These are phyloP conservation scores for Trichoderma atrobrunneum DNA, from an alignment of 2,329 filamentous ascomycete species.

Conservation along the genomic window DNA sequence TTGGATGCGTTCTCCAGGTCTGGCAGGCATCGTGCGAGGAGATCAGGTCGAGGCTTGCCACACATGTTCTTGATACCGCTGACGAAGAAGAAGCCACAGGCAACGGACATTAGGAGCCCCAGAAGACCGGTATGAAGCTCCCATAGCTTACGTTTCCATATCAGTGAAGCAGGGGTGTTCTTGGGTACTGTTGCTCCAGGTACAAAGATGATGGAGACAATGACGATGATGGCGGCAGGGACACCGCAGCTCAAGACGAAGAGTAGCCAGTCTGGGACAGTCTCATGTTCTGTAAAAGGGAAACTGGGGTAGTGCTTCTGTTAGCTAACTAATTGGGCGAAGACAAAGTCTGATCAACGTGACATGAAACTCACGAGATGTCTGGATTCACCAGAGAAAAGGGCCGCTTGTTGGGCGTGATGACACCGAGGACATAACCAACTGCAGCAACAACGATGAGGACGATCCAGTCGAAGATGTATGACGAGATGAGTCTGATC, in stretches of 20 bases:
- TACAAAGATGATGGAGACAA: conserved; percentile 67
- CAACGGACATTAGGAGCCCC: conserved; percentile 71
- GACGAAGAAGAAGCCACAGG: conserved; percentile 74
- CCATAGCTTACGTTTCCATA: conserved; percentile 85
- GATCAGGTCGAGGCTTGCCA: conserved; percentile 72
- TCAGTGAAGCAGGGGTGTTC: conserved; percentile 59
- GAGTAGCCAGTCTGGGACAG: conserved; percentile 65
- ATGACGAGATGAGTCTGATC: conserved; percentile 54
- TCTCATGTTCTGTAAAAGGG: conserved; percentile 68
- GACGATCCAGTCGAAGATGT: conserved; percentile 72
- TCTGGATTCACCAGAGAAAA: conserved; percentile 70
- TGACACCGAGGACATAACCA: conserved; percentile 56
- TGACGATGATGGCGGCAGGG: conserved; percentile 65
- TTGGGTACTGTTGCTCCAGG: conserved; percentile 67
- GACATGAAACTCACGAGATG: conserved; percentile 58
- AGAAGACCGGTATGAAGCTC: conserved; percentile 85
- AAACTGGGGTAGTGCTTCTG: conserved; percentile 46
- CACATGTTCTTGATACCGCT: conserved; percentile 79
- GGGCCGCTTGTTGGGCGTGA: conserved; percentile 64
- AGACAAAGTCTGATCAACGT: background rate
- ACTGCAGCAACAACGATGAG: conserved; percentile 58
- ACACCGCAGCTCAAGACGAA: conserved; percentile 60
- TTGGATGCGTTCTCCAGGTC: conserved; percentile 61
- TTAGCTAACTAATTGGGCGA: conserved; percentile 16
- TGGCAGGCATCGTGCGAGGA: conserved; percentile 75